A percentile compares a stretch with the other conserved stretches of the same genome.
Evolutionary conservation across 108 stramenopile genomes (phyloP).

Genomic region (Parietichytrium sp.): DNA sequence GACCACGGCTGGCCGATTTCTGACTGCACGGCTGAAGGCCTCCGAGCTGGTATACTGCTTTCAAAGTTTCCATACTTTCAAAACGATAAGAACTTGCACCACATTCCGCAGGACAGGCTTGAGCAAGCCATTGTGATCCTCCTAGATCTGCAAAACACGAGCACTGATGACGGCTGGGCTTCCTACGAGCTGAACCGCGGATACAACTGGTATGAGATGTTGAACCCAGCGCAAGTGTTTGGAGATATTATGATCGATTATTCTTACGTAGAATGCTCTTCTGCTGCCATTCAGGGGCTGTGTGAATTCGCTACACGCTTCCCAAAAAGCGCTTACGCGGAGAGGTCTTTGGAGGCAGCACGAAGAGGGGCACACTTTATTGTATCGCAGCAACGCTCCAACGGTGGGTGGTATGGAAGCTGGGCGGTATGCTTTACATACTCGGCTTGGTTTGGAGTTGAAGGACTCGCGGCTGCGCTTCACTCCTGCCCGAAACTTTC

Average conservation of each 20-base stretch:
- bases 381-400: conserved; percentile 83
- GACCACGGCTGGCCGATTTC: conserved; percentile 99
- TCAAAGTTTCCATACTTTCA: neutral
- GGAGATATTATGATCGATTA: conserved; percentile 99
- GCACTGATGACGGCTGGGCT: conserved; percentile 90
- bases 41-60: conserved; percentile 71
- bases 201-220: conserved; percentile 88
- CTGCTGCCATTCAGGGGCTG: conserved; percentile 88
- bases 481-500: conserved; percentile 38
- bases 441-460: conserved; percentile 93
- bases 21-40: conserved; percentile 96
- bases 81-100: conserved; percentile 30
- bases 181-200: conserved; percentile 99
- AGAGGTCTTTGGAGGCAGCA: conserved; percentile 66
- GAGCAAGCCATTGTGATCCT: conserved; percentile 78
- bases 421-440: conserved; percentile 97
- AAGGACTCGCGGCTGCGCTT: conserved; percentile 62
- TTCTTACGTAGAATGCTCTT: conserved; percentile 94
- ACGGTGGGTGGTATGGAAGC: conserved; percentile 89
- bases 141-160: conserved; percentile 85
- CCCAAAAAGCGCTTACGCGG: conserved; percentile 73
- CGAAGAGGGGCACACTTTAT: conserved; percentile 79
- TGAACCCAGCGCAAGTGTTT: conserved; percentile 96
- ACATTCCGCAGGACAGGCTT: conserved; percentile 68
- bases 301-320: conserved; percentile 70